phyloP scores from a whole-genome alignment of 2,329 filamentous ascomycete genomes.

The Cryphonectria radicalis region DNA sequence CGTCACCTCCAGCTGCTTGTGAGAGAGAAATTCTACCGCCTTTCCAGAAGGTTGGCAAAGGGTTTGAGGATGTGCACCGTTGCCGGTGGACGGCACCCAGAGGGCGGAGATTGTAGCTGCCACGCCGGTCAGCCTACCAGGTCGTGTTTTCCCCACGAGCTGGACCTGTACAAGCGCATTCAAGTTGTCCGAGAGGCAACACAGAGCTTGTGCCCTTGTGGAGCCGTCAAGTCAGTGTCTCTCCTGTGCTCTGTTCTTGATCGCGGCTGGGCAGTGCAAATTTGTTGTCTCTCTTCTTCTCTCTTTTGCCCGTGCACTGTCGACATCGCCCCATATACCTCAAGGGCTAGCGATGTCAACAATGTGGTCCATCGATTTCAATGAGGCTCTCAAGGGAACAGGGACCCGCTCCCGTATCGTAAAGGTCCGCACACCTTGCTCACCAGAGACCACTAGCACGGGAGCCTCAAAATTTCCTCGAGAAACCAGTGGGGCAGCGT shows the following conservation, averaged over 20 bases:
- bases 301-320: neutral
- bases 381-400: neutral
- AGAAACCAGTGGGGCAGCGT: conserved; percentile 27
- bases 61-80: conserved; percentile 32
- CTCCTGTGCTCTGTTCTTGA: neutral
- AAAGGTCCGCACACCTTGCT: neutral
- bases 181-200: conserved; percentile 44
- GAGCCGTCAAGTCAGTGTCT: conserved; percentile 19
- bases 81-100: conserved; percentile 34
- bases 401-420: neutral
- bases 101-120: conserved; percentile 45
- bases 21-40: conserved; percentile 39
- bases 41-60: conserved; percentile 46
- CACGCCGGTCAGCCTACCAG: conserved; percentile 38
- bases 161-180: conserved; percentile 45
- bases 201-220: conserved; percentile 38
- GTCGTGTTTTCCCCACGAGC: conserved; percentile 44
- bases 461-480: conserved; percentile 10
- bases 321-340: conserved; percentile 8
- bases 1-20: conserved; percentile 24
- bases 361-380: neutral
- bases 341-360: conserved; percentile 9
- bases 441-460: conserved; percentile 2
- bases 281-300: neutral
- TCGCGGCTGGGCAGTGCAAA: conserved; percentile 3